A percentile compares a stretch with the other conserved stretches of the same genome.
phyloP scores from a whole-genome alignment of 768 basidiomycete genomes.

The Basidioascus undulatus region DNA sequence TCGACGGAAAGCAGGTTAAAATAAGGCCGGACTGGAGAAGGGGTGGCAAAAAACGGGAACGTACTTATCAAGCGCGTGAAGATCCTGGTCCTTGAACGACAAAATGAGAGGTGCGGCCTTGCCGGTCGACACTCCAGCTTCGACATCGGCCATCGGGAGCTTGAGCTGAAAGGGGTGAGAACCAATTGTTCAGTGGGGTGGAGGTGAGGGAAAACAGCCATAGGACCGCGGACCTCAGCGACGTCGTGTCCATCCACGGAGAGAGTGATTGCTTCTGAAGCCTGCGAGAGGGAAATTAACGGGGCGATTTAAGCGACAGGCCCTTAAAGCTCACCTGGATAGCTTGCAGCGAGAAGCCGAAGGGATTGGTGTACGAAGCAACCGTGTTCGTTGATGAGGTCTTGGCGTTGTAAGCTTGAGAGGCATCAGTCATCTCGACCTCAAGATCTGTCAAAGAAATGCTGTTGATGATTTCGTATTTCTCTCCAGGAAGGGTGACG shows the following conservation, averaged over 20 bases:
- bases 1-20: no score
- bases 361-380: conserved; percentile 44
- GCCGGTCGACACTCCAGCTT: conserved; percentile 44
- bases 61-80: no score
- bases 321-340: no score
- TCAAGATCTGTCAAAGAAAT: conserved; percentile 23
- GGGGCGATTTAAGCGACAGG: no score
- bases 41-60: no score
- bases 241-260: conserved; percentile 26
- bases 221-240: conserved; percentile 25
- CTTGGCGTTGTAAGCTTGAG: conserved; percentile 35
- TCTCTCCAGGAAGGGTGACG: conserved; percentile 38
- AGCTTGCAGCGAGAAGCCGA: conserved; percentile 48
- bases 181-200: not conserved
- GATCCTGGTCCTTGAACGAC: conserved; percentile 30
- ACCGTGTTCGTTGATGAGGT: conserved; percentile 28
- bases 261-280: conserved; percentile 32
- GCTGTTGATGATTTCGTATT: conserved; percentile 22
- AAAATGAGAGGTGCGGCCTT: conserved; percentile 37
- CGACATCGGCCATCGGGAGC: conserved; percentile 26
- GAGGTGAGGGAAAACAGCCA: not conserved
- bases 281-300: conserved; percentile 36
- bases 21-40: no score
- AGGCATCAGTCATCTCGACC: conserved; percentile 27
- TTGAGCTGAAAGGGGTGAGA: conserved; percentile 24